Conservation (phyloP, 2,329 filamentous ascomycete genomes). For the Colletotrichum filicis region DNA sequence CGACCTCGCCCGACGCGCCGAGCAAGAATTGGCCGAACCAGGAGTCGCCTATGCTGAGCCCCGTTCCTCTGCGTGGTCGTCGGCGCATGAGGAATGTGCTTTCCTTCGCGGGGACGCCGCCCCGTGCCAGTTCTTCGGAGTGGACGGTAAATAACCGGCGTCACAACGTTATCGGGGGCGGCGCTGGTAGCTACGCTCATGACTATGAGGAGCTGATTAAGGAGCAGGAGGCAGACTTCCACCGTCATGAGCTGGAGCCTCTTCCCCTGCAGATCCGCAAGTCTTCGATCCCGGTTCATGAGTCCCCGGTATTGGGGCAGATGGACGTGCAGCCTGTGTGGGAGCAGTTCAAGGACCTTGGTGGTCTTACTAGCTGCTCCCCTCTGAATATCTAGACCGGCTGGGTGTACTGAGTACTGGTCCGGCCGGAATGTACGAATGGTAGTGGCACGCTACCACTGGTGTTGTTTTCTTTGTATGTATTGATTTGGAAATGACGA, state of each 20-base stretch:
- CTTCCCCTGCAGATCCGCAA: constrained; percentile 38
- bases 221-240: constrained; percentile 34
- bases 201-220: constrained; percentile 40
- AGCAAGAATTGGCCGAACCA: constrained; percentile 23
- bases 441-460: background rate
- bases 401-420: background rate
- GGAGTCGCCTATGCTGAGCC: constrained; percentile 27
- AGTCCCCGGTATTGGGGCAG: background rate
- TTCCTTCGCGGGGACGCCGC: constrained; percentile 7
- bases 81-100: constrained; percentile 39
- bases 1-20: constrained; percentile 38
- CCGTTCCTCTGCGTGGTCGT: constrained; percentile 41
- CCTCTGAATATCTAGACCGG: constrained; percentile 16
- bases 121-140: constrained; percentile 1
- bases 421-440: no score
- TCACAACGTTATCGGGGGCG: constrained; percentile 7
- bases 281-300: constrained; percentile 24
- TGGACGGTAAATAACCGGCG: background rate
- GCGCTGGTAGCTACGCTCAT: constrained; percentile 38
- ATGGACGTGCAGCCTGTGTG: constrained; percentile 48
- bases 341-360: constrained; percentile 59
- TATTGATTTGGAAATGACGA: constrained; percentile 34
- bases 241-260: constrained; percentile 25
- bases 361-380: constrained; percentile 49
- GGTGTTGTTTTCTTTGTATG: background rate